These are phyloP conservation scores for Cryptococcus sp. DNA, from an alignment of 1,284 basidiomycete species.

Conservation along the genomic window DNA sequence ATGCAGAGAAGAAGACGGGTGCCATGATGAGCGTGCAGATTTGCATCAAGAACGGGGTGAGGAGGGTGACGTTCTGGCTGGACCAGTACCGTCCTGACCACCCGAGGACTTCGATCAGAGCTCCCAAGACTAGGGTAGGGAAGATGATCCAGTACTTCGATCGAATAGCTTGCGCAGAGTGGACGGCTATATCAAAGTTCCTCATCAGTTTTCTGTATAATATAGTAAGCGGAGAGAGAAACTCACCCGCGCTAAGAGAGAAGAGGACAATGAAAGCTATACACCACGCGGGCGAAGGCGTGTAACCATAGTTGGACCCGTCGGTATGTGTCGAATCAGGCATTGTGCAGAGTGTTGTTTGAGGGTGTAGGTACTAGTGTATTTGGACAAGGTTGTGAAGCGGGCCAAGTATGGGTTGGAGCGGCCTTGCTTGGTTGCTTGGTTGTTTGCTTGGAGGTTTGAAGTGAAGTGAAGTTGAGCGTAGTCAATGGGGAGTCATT, in stretches of 20 bases:
- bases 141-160: conserved; percentile 25
- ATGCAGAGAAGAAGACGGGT: conserved; percentile 24
- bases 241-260: conserved; percentile 18
- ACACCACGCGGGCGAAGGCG: conserved; percentile 16
- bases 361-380: too few species aligned
- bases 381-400: too few species aligned
- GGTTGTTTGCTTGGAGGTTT: too few species aligned
- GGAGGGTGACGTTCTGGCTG: conserved; percentile 11
- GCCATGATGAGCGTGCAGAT: conserved; percentile 29
- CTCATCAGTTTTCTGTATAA: too few species aligned
- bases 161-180: conserved; percentile 54
- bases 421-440: too few species aligned
- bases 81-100: conserved; percentile 26
- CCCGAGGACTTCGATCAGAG: conserved; percentile 18
- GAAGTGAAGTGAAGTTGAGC: too few species aligned
- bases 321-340: conserved; percentile 8
- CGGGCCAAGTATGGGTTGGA: too few species aligned
- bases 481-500: too few species aligned
- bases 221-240: too few species aligned
- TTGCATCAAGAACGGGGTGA: conserved; percentile 25
- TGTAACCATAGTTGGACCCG: conserved; percentile 21
- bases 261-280: conserved; percentile 27
- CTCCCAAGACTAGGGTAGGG: conserved; percentile 20
- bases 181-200: conserved; percentile 54
- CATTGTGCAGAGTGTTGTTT: background rate